Evolutionary conservation across 169 alveolate genomes (phyloP).

Genomic region (Perkinsus marinus): DNA sequence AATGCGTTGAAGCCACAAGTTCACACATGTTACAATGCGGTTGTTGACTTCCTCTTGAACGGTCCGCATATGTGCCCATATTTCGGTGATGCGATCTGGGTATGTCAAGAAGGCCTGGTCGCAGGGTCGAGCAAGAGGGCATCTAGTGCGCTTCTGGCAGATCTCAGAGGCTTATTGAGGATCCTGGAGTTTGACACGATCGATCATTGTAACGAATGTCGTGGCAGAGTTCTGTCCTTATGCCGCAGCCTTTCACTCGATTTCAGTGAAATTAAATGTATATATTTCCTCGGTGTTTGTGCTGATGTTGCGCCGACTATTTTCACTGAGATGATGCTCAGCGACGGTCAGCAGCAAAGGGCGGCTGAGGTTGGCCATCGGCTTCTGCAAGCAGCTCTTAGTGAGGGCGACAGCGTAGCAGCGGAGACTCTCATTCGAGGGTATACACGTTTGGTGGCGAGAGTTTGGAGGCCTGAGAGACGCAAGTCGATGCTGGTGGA

Average conservation of each 20-base stretch:
- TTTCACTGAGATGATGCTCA: not conserved
- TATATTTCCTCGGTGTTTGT: not conserved
- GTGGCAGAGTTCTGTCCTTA: not conserved
- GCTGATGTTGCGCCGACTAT: not conserved
- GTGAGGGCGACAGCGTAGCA: not conserved
- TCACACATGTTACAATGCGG: not conserved
- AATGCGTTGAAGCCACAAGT: not conserved
- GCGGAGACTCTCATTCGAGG: not conserved
- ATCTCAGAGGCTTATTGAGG: not conserved
- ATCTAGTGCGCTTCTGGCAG: not conserved
- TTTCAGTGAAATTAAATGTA: not conserved
- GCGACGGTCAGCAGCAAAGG: not conserved
- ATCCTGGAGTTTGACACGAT: not conserved
- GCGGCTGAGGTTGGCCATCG: not conserved
- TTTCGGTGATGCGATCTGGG: not conserved
- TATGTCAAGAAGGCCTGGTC: not conserved
- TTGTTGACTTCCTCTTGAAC: not conserved
- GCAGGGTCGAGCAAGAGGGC: not conserved
- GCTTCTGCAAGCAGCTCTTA: not conserved
- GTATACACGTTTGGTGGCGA: not conserved
- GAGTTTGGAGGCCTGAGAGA: not conserved
- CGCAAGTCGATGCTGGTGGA: not conserved
- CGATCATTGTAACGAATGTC: not conserved
- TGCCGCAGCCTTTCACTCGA: not conserved
- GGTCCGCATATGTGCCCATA: not conserved